These are phyloP conservation scores for Phytophthora cactorum DNA, from an alignment of 352 stramenopile genomes.

Conservation along the genomic window DNA sequence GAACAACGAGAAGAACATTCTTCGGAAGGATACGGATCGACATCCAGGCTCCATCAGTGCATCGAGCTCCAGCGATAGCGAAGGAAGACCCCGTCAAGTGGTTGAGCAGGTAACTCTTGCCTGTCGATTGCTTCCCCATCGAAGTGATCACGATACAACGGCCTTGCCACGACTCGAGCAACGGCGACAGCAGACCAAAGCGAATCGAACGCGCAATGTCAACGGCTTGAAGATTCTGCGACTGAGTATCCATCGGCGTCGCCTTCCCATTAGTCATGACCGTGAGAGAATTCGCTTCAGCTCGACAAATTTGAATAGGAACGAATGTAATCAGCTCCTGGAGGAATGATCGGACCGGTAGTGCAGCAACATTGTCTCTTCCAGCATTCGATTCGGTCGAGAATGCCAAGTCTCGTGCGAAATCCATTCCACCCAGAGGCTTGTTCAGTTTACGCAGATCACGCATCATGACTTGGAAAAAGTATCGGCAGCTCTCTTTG, in stretches of 20 bases:
- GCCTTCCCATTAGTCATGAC: slow-evolving; percentile 60
- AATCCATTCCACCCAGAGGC: slow-evolving; percentile 46
- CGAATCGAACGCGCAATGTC: slow-evolving; percentile 62
- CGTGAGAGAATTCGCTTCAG: slow-evolving; percentile 61
- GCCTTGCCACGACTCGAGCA: slow-evolving; percentile 48
- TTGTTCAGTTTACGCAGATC: slow-evolving; percentile 69
- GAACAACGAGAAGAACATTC: slow-evolving; percentile 63
- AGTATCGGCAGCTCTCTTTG: slow-evolving; percentile 28
- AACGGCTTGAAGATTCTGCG: slow-evolving; percentile 33
- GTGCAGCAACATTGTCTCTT: slow-evolving; percentile 1
- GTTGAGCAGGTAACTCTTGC: slow-evolving; percentile 85
- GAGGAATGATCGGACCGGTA: slow-evolving; percentile 23
- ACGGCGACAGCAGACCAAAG: slow-evolving; percentile 43
- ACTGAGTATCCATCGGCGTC: slow-evolving; percentile 19
- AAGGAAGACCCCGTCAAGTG: slow-evolving; percentile 79
- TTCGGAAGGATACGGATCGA: slow-evolving; percentile 37
- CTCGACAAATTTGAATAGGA: slow-evolving; percentile 77
- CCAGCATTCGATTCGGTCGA: slow-evolving; percentile 1
- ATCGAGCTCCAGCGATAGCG: slow-evolving; percentile 56
- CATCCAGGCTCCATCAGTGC: slow-evolving; percentile 55
- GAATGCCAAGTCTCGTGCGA: slow-evolving; percentile 31
- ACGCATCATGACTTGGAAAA: slow-evolving; percentile 49
- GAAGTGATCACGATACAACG: slow-evolving; percentile 48
- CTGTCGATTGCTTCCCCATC: slow-evolving; percentile 77
- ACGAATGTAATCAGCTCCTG: slow-evolving; percentile 68